Conservation (phyloP, 371 early-diverging fungal genomes). For the Haplosporangium sp. region DNA sequence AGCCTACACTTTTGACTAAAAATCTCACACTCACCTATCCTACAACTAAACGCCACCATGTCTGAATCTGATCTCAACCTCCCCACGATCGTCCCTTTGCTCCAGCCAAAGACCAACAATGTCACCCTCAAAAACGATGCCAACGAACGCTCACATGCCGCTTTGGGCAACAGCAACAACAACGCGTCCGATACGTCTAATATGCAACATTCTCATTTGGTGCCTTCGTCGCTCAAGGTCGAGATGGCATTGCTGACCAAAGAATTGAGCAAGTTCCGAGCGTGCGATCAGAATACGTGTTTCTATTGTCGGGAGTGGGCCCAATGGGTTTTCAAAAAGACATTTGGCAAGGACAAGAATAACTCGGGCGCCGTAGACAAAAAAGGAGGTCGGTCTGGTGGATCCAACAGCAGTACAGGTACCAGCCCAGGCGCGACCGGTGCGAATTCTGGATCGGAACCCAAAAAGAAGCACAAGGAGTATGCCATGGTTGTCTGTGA, state of each 20-base stretch:
- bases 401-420: neutral
- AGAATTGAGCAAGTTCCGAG: slow-evolving; percentile 77
- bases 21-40: neutral
- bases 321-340: slow-evolving; percentile 81
- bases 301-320: slow-evolving; percentile 90
- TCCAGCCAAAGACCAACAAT: slow-evolving; percentile 32
- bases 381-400: slow-evolving; percentile 33
- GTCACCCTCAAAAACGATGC: slow-evolving; percentile 19
- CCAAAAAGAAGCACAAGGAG: slow-evolving; percentile 59
- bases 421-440: slow-evolving; percentile 5
- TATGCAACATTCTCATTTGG: slow-evolving; percentile 44
- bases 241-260: slow-evolving; percentile 72
- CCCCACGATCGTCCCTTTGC: slow-evolving; percentile 47
- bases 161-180: neutral
- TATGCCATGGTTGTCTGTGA: slow-evolving; percentile 48
- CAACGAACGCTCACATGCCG: slow-evolving; percentile 15
- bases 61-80: slow-evolving; percentile 54
- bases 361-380: slow-evolving; percentile 24
- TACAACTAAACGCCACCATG: slow-evolving; percentile 33
- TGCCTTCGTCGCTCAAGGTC: slow-evolving; percentile 56
- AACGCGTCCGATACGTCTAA: slow-evolving; percentile 29
- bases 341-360: slow-evolving; percentile 57
- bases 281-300: slow-evolving; percentile 81
- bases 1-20: too few species aligned
- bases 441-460: slow-evolving; percentile 29